These are phyloP conservation scores for Polyplosphaeria fusca DNA, from an alignment of 495 filamentous ascomycete genomes.

Conservation along the genomic window DNA sequence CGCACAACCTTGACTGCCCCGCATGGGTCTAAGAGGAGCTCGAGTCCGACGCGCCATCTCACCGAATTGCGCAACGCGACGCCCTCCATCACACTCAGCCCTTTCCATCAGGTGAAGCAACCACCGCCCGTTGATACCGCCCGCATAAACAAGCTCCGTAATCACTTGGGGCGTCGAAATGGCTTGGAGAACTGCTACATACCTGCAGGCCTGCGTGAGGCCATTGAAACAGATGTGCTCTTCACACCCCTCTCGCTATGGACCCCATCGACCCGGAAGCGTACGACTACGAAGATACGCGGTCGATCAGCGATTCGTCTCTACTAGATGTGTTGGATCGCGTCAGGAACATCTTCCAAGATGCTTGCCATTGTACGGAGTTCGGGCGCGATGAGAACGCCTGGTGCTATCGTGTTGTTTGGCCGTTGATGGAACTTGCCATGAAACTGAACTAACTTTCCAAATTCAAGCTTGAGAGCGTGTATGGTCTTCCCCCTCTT, in stretches of 20 bases:
- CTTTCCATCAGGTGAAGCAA: neutral
- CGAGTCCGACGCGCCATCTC: neutral
- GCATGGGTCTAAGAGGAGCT: constrained; percentile 5
- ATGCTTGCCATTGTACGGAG: constrained; percentile 18
- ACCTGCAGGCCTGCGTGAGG: neutral
- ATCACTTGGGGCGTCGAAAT: neutral
- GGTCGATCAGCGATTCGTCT: neutral
- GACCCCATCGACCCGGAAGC: constrained; percentile 4
- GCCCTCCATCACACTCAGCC: neutral
- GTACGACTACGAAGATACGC: constrained; percentile 3
- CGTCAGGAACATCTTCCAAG: constrained; percentile 21
- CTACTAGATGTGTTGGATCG: constrained; percentile 5
- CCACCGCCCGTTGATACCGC: neutral
- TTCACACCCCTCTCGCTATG: neutral
- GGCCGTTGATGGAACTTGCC: constrained; percentile 19
- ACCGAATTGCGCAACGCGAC: constrained; percentile 3
- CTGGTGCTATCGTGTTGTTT: constrained; percentile 19
- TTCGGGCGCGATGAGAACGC: constrained; percentile 22
- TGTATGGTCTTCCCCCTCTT: too few relatives aligned
- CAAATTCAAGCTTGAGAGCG: constrained; percentile 20
- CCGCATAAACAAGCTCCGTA: neutral
- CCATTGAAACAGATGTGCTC: neutral
- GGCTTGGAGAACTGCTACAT: neutral
- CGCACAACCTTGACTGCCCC: constrained; percentile 4
- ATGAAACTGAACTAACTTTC: constrained; percentile 8